Percentiles rank a stretch among this genome's conserved stretches.
Evolutionary conservation across 768 basidiomycete species (phyloP).

Genomic region (Austroboletus eburneus): DNA sequence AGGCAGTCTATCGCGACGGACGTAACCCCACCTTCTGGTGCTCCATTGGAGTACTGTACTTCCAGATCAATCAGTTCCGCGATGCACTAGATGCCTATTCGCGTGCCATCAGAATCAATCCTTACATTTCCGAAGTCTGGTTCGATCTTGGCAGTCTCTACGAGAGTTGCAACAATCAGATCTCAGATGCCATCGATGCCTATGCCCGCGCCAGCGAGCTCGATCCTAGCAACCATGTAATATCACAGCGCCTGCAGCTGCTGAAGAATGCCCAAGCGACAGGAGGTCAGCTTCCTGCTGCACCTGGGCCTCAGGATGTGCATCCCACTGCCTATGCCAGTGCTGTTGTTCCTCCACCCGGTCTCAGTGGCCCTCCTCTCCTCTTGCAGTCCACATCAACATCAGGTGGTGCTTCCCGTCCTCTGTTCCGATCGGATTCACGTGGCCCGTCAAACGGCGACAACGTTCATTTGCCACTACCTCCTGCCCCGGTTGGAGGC

Average conservation of each 20-base stretch:
- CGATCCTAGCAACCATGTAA: conserved; percentile 79
- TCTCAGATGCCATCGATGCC: conserved; percentile 97
- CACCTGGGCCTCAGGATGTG: conserved; percentile 92
- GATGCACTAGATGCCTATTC: conserved; percentile 99
- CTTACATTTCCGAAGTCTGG: conserved; percentile 79
- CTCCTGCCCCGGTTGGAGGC: conserved; percentile 44
- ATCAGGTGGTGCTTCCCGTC: conserved; percentile 23
- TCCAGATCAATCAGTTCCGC: conserved; percentile 99
- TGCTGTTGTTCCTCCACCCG: conserved; percentile 65
- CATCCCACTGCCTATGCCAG: conserved; percentile 93
- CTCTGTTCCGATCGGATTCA: conserved; percentile 64
- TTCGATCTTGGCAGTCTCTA: conserved; percentile 96
- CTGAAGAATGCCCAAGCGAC: conserved; percentile 75
- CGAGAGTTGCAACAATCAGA: conserved; percentile 98
- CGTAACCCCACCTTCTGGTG: conserved; percentile 99
- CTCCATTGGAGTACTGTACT: conserved; percentile 97
- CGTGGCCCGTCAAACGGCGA: conserved; percentile 46
- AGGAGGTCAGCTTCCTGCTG: conserved; percentile 73
- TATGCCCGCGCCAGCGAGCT: conserved; percentile 94
- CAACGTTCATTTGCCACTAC: conserved; percentile 52
- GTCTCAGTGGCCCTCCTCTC: conserved; percentile 64
- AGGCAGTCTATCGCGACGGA: conserved; percentile 97
- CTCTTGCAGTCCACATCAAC: conserved; percentile 47
- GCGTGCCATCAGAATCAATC: conserved; percentile 97
- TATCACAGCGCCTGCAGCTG: conserved; percentile 75